A percentile compares a stretch with the other conserved stretches of the same genome.
Evolutionary conservation across 495 filamentous ascomycete genomes (phyloP).

Genomic region (Hamigera avellanea): DNA sequence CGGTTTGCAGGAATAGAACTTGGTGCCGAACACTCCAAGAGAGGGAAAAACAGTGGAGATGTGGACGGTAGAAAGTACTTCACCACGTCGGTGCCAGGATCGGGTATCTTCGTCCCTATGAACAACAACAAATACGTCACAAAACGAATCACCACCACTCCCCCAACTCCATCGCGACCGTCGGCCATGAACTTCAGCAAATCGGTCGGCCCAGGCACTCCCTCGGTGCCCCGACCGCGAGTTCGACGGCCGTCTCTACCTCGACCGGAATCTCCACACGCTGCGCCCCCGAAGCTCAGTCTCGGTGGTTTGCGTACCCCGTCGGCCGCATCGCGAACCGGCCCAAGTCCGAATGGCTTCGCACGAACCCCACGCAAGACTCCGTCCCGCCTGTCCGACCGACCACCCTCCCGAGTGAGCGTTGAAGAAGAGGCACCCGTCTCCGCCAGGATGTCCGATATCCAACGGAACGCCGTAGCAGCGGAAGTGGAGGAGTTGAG

Average conservation of each 20-base stretch:
- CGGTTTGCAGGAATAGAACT: constrained; percentile 93
- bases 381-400: constrained; percentile 30
- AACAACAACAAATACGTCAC: constrained; percentile 68
- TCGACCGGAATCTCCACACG: constrained; percentile 71
- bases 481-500: constrained; percentile 37
- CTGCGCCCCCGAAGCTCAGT: constrained; percentile 33
- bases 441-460: constrained; percentile 32
- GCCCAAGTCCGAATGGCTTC: constrained; percentile 17
- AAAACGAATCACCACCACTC: constrained; percentile 52
- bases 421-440: constrained; percentile 22
- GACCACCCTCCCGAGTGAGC: constrained; percentile 32
- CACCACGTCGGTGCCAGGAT: constrained; percentile 58
- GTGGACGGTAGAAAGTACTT: constrained; percentile 87
- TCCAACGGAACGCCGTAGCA: constrained; percentile 19
- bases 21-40: constrained; percentile 60
- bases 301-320: constrained; percentile 44
- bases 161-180: constrained; percentile 50
- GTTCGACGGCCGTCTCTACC: constrained; percentile 57
- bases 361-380: constrained; percentile 32
- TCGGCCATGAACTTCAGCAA: constrained; percentile 58
- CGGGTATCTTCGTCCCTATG: constrained; percentile 91
- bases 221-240: constrained; percentile 55
- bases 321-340: constrained; percentile 21
- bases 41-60: constrained; percentile 93
- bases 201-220: constrained; percentile 67